Percentiles rank a stretch among this genome's conserved stretches.
These are phyloP conservation scores for Penicillium sp. DNA, from an alignment of 2,329 filamentous ascomycete species.

Conservation along the genomic window DNA sequence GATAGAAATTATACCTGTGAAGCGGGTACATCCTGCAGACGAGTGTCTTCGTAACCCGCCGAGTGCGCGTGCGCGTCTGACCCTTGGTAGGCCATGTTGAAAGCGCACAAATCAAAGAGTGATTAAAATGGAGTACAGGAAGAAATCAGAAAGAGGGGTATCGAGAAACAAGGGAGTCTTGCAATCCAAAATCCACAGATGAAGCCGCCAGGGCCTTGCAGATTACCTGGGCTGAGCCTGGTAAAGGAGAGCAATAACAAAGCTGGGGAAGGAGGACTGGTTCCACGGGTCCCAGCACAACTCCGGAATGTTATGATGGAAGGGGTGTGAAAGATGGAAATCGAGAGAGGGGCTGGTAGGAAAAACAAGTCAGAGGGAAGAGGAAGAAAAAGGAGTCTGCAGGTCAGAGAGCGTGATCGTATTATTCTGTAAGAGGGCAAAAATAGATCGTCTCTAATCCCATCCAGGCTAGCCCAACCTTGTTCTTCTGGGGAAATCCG, in stretches of 20 bases:
- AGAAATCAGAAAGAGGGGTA: slow-evolving; percentile 14
- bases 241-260: not conserved
- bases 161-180: slow-evolving; percentile 4
- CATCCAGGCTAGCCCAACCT: no score
- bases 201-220: slow-evolving; percentile 22
- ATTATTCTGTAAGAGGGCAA: slow-evolving; percentile 14
- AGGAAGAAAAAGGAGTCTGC: slow-evolving; percentile 11
- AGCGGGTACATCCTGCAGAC: slow-evolving; percentile 64
- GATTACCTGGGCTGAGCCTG: not conserved
- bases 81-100: slow-evolving; percentile 65
- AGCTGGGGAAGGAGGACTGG: not conserved
- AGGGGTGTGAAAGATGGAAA: not conserved
- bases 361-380: slow-evolving; percentile 17
- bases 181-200: not conserved
- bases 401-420: not conserved
- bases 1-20: slow-evolving; percentile 55
- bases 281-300: not conserved
- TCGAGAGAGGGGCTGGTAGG: not conserved
- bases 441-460: slow-evolving; percentile 24
- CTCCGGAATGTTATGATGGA: not conserved
- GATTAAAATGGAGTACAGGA: slow-evolving; percentile 7
- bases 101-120: slow-evolving; percentile 3
- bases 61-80: slow-evolving; percentile 46
- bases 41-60: slow-evolving; percentile 62
- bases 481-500: no score